Percentiles rank a stretch among this genome's conserved stretches.
Conservation (phyloP, 2,329 filamentous ascomycete genomes). For the Aspergillus brunneoviolaceus region DNA sequence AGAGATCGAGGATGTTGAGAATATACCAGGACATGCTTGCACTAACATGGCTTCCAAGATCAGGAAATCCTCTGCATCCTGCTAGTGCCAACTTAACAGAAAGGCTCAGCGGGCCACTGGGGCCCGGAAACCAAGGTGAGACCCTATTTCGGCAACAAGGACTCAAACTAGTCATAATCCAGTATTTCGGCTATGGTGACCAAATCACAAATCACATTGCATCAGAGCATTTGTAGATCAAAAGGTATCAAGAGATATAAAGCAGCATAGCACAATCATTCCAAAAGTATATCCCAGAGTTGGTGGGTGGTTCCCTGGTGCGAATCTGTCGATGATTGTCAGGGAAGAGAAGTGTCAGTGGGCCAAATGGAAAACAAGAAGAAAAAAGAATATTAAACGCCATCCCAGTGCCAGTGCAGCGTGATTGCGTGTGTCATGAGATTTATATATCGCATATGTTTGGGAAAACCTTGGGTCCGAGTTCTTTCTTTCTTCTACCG, state of each 20-base stretch:
- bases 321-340: too few species aligned
- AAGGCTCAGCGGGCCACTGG: too few species aligned
- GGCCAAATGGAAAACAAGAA: background rate
- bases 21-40: too few species aligned
- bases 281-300: conserved; percentile 2
- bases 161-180: too few species aligned
- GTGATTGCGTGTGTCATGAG: conserved; percentile 6
- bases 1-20: too few species aligned
- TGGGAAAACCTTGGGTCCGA: background rate
- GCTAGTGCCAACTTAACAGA: too few species aligned
- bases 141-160: too few species aligned
- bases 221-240: conserved; percentile 11
- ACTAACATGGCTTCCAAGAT: too few species aligned
- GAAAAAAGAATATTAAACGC: conserved; percentile 14
- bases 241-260: conserved; percentile 17
- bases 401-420: conserved; percentile 20
- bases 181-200: too few species aligned
- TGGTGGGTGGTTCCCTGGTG: too few species aligned
- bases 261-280: conserved; percentile 2
- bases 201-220: background rate
- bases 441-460: conserved; percentile 1
- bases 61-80: too few species aligned
- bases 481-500: background rate
- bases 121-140: too few species aligned
- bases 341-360: background rate